Base-by-base conservation (phyloP, 2,329 filamentous ascomycete genomes). In the Paecilomyces niveus region DNA sequence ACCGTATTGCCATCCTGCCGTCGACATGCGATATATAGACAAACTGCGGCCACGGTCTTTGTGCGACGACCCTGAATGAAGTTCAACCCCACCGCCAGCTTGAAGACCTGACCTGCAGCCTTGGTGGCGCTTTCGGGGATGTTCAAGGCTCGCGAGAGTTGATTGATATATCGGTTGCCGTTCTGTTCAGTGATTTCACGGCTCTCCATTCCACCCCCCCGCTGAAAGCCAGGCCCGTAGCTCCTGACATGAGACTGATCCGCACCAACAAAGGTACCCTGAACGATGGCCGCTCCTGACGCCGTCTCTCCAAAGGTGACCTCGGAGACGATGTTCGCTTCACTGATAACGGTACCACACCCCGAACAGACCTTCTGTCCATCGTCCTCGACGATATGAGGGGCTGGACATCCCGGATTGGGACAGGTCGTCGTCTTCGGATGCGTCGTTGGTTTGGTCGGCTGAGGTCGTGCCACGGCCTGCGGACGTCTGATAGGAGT, bases 271-370 rank as follows among this genome's bases (percentile, higher is more conserved):
- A 88, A 95, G 62, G 88, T 92, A 72, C 94, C 94, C 72, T 97
- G 91, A 18, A 97, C 91, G 55, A 95, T 84, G 56, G 93, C 92
- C 54, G 90, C 91, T 67, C 94, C 94, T 33, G 85, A 87, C 0
- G 90, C 85, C 29, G 86, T 89, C 78, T 99, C 93, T 63, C 92
- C 92, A 69, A 97, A 99, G 22, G 88, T 88, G 62, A 97, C 85
- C 73, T 99, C 94, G 54, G 91, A 85, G 59, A 97, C 92, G 62
- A 97, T 96, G 69, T 95, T 92, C 70, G 86, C 87, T 70, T 95
- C 89, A 65, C 89, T 88, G 58, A 93, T 85, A 64, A 96, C 85
- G 60, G 85, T 87, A 81, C 92, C 93, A 74, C 94, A 97, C 53
- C 85, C 88, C 61, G 86, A 85, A 76, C 94, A 97, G 64, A 90